A percentile compares a stretch with the other conserved stretches of the same genome.
phyloP scores from a whole-genome alignment of 2,329 filamentous ascomycete genomes.

The Gaeumannomyces sp. region DNA sequence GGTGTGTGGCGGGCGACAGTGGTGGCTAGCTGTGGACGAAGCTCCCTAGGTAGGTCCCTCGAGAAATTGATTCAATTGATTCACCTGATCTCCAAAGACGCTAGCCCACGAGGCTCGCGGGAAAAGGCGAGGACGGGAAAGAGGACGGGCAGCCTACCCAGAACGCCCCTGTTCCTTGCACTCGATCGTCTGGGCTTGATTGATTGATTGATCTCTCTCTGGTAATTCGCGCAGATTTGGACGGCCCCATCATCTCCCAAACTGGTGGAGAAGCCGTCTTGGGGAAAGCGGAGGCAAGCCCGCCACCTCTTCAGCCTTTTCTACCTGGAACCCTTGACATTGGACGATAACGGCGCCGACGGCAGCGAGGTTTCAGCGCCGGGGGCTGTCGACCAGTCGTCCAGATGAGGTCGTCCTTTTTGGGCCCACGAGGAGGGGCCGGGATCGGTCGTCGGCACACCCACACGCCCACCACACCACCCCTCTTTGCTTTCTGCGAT shows the following conservation, averaged over 20 bases:
- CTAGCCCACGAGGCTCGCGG: background rate
- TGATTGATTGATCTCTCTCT: background rate
- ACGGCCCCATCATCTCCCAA: too few species aligned
- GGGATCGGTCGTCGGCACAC: too few species aligned
- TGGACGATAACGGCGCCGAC: constrained; percentile 1
- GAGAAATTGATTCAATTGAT: too few species aligned
- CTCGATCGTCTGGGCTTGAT: background rate
- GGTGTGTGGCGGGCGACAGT: too few species aligned
- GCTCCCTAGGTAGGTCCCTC: too few species aligned
- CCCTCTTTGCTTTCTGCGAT: too few species aligned
- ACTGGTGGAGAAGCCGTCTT: background rate
- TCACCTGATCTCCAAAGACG: too few species aligned
- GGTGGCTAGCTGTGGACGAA: too few species aligned
- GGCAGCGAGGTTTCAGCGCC: background rate
- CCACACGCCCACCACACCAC: background rate
- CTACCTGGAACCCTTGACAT: constrained; percentile 4
- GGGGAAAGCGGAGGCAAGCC: background rate
- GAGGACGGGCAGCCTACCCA: background rate
- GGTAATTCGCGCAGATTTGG: background rate
- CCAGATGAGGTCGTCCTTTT: background rate
- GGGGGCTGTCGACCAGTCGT: background rate
- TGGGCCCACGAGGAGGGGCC: too few species aligned
- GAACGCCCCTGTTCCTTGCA: background rate
- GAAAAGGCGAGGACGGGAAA: too few species aligned
- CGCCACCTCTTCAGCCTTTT: background rate